Evolutionary conservation across 140 eudicot species (phyloP).

Genomic region (Oenanthe javanica): DNA sequence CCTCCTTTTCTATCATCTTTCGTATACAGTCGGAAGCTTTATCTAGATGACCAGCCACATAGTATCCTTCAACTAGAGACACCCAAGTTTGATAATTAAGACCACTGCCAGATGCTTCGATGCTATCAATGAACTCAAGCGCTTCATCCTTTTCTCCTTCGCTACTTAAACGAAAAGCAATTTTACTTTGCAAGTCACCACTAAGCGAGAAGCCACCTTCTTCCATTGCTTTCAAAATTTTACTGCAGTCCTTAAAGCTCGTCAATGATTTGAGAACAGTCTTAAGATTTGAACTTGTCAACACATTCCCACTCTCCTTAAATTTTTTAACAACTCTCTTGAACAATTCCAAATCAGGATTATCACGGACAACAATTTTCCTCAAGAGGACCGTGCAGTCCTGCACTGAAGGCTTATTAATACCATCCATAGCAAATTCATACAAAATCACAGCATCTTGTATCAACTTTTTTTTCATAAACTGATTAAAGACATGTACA

Average conservation of each 20-base stretch:
- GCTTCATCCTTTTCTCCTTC: constrained; percentile 40
- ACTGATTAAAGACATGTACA: constrained; percentile 28
- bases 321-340: constrained; percentile 41
- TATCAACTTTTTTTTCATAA: constrained; percentile 47
- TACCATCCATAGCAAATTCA: constrained; percentile 61
- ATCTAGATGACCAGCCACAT: constrained; percentile 48
- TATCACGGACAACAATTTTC: constrained; percentile 50
- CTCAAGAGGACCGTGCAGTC: constrained; percentile 59
- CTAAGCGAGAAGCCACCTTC: constrained; percentile 45
- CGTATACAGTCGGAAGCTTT: constrained; percentile 46
- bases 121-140: constrained; percentile 32
- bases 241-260: constrained; percentile 52
- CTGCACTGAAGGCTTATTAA: constrained; percentile 43
- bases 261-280: constrained; percentile 63
- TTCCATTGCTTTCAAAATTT: constrained; percentile 61
- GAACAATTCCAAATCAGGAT: constrained; percentile 61
- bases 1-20: constrained; percentile 40
- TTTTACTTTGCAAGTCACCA: constrained; percentile 31
- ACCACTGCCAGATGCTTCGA: constrained; percentile 27
- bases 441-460: constrained; percentile 64
- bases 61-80: constrained; percentile 62
- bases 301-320: constrained; percentile 41
- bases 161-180: constrained; percentile 52
- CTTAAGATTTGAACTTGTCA: constrained; percentile 37
- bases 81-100: constrained; percentile 37